Conservation (phyloP, 176 grass and related monocot genomes). For the Elymus sibiricus region DNA sequence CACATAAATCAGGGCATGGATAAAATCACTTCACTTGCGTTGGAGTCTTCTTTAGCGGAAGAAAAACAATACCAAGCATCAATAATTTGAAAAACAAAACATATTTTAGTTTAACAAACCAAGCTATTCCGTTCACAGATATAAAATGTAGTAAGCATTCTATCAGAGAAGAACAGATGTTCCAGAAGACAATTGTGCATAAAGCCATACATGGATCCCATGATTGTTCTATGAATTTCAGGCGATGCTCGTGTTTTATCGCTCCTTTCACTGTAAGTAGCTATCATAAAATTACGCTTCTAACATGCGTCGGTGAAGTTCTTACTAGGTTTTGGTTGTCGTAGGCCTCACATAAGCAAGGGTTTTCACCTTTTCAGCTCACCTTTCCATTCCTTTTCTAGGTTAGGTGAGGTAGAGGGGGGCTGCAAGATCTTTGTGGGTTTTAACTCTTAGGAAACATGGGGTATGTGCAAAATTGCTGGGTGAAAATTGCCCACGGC, state of each 20-base stretch:
- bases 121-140: constrained; percentile 8
- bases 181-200: not conserved
- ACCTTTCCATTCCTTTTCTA: not conserved
- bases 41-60: not conserved
- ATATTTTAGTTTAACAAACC: not conserved
- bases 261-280: not conserved
- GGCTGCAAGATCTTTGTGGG: not conserved
- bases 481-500: not conserved
- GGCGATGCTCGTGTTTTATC: not conserved
- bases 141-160: not conserved
- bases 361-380: not conserved
- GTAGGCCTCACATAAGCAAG: not conserved
- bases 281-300: not conserved
- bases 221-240: not conserved
- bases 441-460: too few species aligned
- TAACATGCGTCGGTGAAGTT: not conserved
- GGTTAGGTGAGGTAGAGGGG: not conserved
- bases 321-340: not conserved
- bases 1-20: not conserved
- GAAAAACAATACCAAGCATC: not conserved
- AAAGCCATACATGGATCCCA: not conserved
- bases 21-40: not conserved
- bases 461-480: not conserved
- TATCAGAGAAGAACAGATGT: not conserved
- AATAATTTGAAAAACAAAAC: not conserved